Evolutionary conservation across 2,329 filamentous ascomycete species (phyloP).

Genomic region (Monilinia laxa): DNA sequence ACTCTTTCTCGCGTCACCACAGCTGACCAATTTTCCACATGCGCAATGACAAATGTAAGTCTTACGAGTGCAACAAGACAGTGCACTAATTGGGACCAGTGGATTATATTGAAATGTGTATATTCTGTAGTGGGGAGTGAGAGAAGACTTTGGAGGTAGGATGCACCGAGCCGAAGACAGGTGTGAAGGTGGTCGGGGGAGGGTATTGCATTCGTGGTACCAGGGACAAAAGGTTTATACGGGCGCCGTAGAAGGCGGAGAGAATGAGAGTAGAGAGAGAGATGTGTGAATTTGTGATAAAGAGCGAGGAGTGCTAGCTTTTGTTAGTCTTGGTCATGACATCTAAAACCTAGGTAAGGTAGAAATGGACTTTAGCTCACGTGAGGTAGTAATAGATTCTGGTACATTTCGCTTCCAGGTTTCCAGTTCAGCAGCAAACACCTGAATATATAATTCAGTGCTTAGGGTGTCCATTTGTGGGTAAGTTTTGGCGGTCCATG

Average conservation of each 20-base stretch:
- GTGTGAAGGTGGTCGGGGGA: slow-evolving; percentile 8
- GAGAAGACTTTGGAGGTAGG: slow-evolving; percentile 35
- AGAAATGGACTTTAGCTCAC: slow-evolving; percentile 24
- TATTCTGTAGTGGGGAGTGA: slow-evolving; percentile 32
- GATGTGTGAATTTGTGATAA: slow-evolving; percentile 26
- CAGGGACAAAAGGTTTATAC: slow-evolving; percentile 28
- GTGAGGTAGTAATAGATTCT: slow-evolving; percentile 25
- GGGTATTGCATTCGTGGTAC: slow-evolving; percentile 1
- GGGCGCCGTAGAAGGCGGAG: slow-evolving; percentile 33
- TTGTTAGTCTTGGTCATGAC: slow-evolving; percentile 3
- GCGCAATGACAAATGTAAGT: slow-evolving; percentile 37
- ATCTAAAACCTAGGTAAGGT: background rate
- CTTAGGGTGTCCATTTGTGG: slow-evolving; percentile 28
- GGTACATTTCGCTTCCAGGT: slow-evolving; percentile 30
- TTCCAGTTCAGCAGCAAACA: slow-evolving; percentile 34
- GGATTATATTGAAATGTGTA: slow-evolving; percentile 28
- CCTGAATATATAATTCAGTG: slow-evolving; percentile 34
- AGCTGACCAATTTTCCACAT: slow-evolving; percentile 31
- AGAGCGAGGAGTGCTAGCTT: slow-evolving; percentile 29
- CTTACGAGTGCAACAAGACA: slow-evolving; percentile 31
- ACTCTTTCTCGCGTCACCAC: slow-evolving; percentile 32
- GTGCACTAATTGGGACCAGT: slow-evolving; percentile 33
- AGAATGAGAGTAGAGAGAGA: slow-evolving; percentile 33
- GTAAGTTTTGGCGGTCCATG: slow-evolving; percentile 16
- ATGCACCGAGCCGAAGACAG: slow-evolving; percentile 24